phyloP scores from a whole-genome alignment of 352 stramenopile genomes.

The Aphanomyces invadans region DNA sequence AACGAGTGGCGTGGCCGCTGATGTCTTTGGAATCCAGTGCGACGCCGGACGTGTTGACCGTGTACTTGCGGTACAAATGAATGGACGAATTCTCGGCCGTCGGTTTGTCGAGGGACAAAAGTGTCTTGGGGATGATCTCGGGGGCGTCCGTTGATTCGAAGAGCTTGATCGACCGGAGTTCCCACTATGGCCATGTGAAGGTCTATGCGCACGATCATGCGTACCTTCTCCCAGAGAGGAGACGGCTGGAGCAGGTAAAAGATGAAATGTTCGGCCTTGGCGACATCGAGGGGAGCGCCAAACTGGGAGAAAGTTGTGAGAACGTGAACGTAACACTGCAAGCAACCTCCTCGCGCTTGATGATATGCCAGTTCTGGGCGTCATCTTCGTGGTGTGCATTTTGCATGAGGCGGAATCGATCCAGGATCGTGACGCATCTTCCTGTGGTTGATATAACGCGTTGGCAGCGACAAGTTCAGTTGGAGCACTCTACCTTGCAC shows the following conservation, averaged over 20 bases:
- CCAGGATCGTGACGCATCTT: slow-evolving; percentile 35
- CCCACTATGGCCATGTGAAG: slow-evolving; percentile 7
- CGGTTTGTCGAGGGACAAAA: neutral
- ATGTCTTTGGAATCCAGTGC: slow-evolving; percentile 13
- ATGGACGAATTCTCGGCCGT: neutral
- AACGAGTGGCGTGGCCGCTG: neutral
- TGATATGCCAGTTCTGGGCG: slow-evolving; percentile 56
- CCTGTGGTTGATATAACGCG: neutral
- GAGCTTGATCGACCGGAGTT: slow-evolving; percentile 8
- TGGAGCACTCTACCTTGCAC: neutral
- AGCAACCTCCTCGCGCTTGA: slow-evolving; percentile 43
- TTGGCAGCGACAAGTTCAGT: neutral
- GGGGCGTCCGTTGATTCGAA: slow-evolving; percentile 9
- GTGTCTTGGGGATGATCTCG: neutral
- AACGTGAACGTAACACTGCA: slow-evolving; percentile 5
- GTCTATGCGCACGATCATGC: neutral
- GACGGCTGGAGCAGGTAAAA: slow-evolving; percentile 58
- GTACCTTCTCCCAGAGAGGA: slow-evolving; percentile 38
- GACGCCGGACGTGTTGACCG: slow-evolving; percentile 19
- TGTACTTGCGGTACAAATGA: slow-evolving; percentile 21
- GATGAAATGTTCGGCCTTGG: slow-evolving; percentile 35
- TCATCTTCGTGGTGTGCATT: slow-evolving; percentile 57
- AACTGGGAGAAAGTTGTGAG: neutral
- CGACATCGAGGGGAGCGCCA: slow-evolving; percentile 27
- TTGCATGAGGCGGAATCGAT: slow-evolving; percentile 43